Base-by-base conservation (phyloP, 2,329 filamentous ascomycete species). In the Nigrospora oryzae region DNA sequence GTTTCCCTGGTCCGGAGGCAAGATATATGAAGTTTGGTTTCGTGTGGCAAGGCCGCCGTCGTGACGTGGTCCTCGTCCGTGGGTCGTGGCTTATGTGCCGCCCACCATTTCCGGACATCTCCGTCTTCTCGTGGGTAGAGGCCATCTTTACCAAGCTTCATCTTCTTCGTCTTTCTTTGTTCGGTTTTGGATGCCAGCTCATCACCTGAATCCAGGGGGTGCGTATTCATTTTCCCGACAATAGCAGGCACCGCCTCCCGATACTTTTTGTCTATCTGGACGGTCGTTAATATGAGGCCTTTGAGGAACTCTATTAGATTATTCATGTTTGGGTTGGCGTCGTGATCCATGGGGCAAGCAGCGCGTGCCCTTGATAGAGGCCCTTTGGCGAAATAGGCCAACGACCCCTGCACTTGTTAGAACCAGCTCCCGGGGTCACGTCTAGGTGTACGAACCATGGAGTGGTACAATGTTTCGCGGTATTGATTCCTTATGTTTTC, bases 371-470 rank as follows among this genome's bases (percentile, higher is more conserved):
- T 76, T 38, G 86, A 87, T 16, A 93, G 67, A 2, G 87, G 85
- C 1, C 86, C 87, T 66, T 93, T 93, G 16, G 83, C 83, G 63
- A 91, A 90, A 62, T 90, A 93, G 46, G 86, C 86, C 46, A 91
- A 67, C 4, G 86, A 88, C 32, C 84, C 86, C 74, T 86, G 65
- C 10, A 60, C 66, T 11, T 53, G 58, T 76, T 73, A 50, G 74
- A 12, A 16, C 4, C 8, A 36, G 2, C 23, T 28, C 8, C 23
- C 23, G 23, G 23, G 23, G 7, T 10, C 23, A 2, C 23, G 23
- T 28, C 23, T 28, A 28, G 23, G 23, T 10, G 23, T 32, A 54
- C 69, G 13, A 61, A 79, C 79, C 70, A 79, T 75, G 46, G 83
- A 80, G 64, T 79, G 71, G 68, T 81, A 83, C 1, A 84, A 62